Evolutionary conservation across 2,329 filamentous ascomycete species (phyloP), one percentile per base, ranked within the genome.

Genomic region (Cucurbitaria berberidis): DNA sequence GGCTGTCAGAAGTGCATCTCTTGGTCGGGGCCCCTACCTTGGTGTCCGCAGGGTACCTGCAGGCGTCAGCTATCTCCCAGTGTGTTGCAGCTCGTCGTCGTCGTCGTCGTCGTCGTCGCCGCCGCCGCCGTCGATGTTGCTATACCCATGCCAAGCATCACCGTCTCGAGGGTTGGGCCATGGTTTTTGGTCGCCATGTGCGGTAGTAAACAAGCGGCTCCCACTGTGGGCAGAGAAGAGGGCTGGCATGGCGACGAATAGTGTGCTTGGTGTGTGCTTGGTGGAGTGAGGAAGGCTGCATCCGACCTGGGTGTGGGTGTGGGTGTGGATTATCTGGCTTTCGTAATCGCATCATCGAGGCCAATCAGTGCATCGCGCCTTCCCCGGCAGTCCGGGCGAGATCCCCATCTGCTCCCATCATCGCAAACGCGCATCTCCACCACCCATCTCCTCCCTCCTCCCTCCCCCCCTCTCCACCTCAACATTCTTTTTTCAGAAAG

Each of bases 1-100:
- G 62, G 32, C 27, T 63, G 64, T 67, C 64, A 67, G 51, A 43
- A 44, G 43, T 29, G 48, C 43, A 41, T 39, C 48, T 32, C 46
- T 48, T 18, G 49, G 18, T 52, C 50, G 35, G 22, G 42, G 40
- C 27, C 30, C 51, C 24, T 50, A 32, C 21, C 38, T 32, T 46
- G 35, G 51, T 48, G 47, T 42, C 41, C 35, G 42, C 48, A 47
- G 45, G 51, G 35, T 41, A 35, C 38, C 42, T 43, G 46, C 52
- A 48, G 43, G 52, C 48, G 43, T 50, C 48, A 39, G 43, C 36
- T 36, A 2, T 13, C 3, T 6, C 19, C 36, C 19, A 46, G 34
- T 48, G 34, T 24, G 36, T 41, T 24, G 48, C 46, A 46, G 45
- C 46, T 35, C 56, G n/a, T n/a, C n/a, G n/a, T n/a, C n/a, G n/a